Conservation (phyloP, 352 stramenopile genomes). For the Saprolegnia diclina region DNA sequence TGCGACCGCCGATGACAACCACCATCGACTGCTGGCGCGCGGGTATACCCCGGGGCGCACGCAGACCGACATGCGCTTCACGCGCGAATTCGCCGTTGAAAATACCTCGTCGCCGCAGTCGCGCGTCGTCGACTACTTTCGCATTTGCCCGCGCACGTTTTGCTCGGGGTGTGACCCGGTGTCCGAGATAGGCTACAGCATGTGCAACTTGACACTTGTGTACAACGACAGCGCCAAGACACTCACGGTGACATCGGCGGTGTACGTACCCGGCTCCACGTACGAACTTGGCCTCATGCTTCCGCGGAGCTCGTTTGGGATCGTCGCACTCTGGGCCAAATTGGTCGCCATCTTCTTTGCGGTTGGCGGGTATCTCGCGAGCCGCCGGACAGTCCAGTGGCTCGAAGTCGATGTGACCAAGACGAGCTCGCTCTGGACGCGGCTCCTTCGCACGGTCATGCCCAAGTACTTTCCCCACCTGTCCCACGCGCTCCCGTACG, state of each 20-base stretch:
- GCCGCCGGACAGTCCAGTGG: slow-evolving; percentile 19
- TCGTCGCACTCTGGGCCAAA: slow-evolving; percentile 1
- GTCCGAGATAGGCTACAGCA: slow-evolving; percentile 3
- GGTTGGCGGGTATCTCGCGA: slow-evolving; percentile 13
- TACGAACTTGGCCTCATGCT: slow-evolving; percentile 23
- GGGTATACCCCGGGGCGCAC: not conserved
- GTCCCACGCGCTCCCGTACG: slow-evolving; percentile 20
- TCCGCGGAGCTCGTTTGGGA: not conserved
- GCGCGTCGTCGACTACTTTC: not conserved
- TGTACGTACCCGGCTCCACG: not conserved
- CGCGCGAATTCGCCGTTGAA: not conserved
- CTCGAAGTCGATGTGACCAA: slow-evolving; percentile 8
- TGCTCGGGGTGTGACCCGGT: slow-evolving; percentile 17
- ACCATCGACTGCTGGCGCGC: not conserved
- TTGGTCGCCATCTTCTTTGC: slow-evolving; percentile 18
- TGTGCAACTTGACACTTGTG: slow-evolving; percentile 9
- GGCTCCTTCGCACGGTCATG: not conserved
- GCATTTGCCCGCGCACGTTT: slow-evolving; percentile 2
- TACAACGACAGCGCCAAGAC: not conserved
- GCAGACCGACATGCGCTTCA: not conserved
- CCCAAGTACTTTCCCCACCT: slow-evolving; percentile 25
- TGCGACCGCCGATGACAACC: not conserved
- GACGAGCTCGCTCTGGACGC: not conserved
- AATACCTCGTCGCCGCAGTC: slow-evolving; percentile 11
- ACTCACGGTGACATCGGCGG: not conserved